Conservation (phyloP, 2,329 filamentous ascomycete species). For the Aspergillus texensis region DNA sequence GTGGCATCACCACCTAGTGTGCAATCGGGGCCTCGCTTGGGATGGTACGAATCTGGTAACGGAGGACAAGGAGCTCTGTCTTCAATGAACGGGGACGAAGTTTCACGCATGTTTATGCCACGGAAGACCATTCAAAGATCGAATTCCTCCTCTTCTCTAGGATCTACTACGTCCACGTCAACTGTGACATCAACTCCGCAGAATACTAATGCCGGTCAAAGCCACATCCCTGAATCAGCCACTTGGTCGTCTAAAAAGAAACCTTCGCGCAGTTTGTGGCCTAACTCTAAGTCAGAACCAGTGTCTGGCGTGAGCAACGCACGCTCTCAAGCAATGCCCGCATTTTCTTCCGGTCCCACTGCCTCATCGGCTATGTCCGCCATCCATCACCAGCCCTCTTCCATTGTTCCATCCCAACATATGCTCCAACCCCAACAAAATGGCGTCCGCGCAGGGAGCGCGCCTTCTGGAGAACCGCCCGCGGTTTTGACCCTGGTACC, state of each 20-base stretch:
- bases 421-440: conserved; percentile 66
- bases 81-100: conserved; percentile 81
- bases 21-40: conserved; percentile 61
- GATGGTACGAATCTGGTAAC: conserved; percentile 62
- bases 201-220: conserved; percentile 42
- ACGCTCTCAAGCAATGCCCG: conserved; percentile 63
- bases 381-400: conserved; percentile 60
- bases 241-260: conserved; percentile 51
- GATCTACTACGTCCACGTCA: conserved; percentile 61
- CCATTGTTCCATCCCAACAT: conserved; percentile 69
- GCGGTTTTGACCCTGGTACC: conserved; percentile 85
- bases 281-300: conserved; percentile 66
- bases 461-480: conserved; percentile 60
- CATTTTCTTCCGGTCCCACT: conserved; percentile 59
- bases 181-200: conserved; percentile 38
- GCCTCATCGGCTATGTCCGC: conserved; percentile 65
- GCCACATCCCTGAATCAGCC: conserved; percentile 39
- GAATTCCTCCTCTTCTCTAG: conserved; percentile 86
- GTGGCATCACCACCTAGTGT: conserved; percentile 67
- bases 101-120: conserved; percentile 84
- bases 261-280: conserved; percentile 60
- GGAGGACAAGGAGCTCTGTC: conserved; percentile 62
- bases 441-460: conserved; percentile 50
- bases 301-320: conserved; percentile 64
- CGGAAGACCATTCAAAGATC: conserved; percentile 84